Evolutionary conservation across 2,329 filamentous ascomycete genomes (phyloP).

Genomic region (Cadophora sp.): DNA sequence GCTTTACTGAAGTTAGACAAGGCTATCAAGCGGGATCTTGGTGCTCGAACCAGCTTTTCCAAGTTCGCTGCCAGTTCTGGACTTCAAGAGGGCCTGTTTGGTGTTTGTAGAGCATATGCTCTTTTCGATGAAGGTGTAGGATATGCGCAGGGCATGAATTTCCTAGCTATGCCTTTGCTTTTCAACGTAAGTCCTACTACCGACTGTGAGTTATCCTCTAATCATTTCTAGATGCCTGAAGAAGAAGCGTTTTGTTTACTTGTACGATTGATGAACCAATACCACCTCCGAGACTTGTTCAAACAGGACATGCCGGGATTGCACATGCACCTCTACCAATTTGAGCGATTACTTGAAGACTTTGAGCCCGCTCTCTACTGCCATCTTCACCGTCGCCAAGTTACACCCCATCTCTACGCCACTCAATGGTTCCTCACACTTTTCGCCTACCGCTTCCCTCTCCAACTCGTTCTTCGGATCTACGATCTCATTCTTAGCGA

Average conservation of each 20-base stretch:
- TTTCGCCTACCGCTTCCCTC: constrained; percentile 97
- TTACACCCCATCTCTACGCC: constrained; percentile 91
- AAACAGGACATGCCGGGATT: constrained; percentile 95
- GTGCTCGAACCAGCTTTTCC: constrained; percentile 92
- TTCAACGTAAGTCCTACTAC: constrained; percentile 74
- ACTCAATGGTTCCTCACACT: constrained; percentile 99
- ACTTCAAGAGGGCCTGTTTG: constrained; percentile 91
- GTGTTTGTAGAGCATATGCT: constrained; percentile 96
- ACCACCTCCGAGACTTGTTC: constrained; percentile 90
- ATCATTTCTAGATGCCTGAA: constrained; percentile 78
- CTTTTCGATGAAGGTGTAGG: constrained; percentile 93
- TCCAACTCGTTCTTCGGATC: constrained; percentile 94
- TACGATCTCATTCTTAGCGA: constrained; percentile 96
- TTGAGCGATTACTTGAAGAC: constrained; percentile 92
- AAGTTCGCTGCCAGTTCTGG: constrained; percentile 93
- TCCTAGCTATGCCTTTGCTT: constrained; percentile 92
- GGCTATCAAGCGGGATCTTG: constrained; percentile 87
- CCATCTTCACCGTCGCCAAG: constrained; percentile 85
- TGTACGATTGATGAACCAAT: constrained; percentile 95
- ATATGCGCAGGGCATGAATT: constrained; percentile 99
- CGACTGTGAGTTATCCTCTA: constrained; percentile 29
- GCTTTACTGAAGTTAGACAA: constrained; percentile 87
- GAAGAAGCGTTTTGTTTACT: constrained; percentile 95
- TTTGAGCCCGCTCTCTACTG: constrained; percentile 93
- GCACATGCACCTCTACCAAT: constrained; percentile 92